phyloP scores from a whole-genome alignment of 768 basidiomycete genomes.

The Kwoniella sp. region DNA sequence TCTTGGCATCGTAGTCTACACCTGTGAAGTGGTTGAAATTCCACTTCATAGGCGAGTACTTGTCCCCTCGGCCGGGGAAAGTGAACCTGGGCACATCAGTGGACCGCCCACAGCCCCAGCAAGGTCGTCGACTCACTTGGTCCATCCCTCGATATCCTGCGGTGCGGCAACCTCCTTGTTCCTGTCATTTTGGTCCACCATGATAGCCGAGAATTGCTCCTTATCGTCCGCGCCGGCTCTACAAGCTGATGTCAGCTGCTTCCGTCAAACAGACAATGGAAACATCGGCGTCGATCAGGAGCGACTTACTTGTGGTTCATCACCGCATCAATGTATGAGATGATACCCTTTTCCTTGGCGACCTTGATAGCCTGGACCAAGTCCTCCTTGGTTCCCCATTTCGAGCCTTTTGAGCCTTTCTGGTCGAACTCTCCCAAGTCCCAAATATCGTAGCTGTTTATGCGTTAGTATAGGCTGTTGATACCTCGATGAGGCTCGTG shows the following conservation, averaged over 20 bases:
- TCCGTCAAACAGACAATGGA: not conserved
- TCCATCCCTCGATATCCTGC: constrained; percentile 65
- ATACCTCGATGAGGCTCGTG: not conserved
- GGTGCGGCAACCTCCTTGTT: constrained; percentile 59
- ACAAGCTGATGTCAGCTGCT: constrained; percentile 37
- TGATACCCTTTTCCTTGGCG: constrained; percentile 67
- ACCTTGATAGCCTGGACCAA: constrained; percentile 63
- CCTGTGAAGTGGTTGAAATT: constrained; percentile 62
- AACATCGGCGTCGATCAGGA: not conserved
- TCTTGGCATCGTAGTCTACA: constrained; percentile 75
- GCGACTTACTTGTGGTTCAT: constrained; percentile 64
- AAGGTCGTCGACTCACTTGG: constrained; percentile 36
- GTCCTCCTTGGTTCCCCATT: constrained; percentile 85
- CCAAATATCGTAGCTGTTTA: constrained; percentile 42
- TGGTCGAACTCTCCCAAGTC: constrained; percentile 52
- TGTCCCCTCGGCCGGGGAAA: constrained; percentile 69
- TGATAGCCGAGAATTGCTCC: constrained; percentile 67
- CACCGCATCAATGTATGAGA: constrained; percentile 79
- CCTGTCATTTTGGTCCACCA: constrained; percentile 67
- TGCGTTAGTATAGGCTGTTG: not conserved
- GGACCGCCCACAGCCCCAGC: not conserved
- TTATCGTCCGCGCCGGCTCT: constrained; percentile 73
- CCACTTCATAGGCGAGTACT: constrained; percentile 51
- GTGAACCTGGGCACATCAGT: constrained; percentile 57
- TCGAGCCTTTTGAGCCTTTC: constrained; percentile 55